These are phyloP conservation scores for Albifimbria verrucaria DNA, from an alignment of 2,329 filamentous ascomycete species.

Conservation along the genomic window DNA sequence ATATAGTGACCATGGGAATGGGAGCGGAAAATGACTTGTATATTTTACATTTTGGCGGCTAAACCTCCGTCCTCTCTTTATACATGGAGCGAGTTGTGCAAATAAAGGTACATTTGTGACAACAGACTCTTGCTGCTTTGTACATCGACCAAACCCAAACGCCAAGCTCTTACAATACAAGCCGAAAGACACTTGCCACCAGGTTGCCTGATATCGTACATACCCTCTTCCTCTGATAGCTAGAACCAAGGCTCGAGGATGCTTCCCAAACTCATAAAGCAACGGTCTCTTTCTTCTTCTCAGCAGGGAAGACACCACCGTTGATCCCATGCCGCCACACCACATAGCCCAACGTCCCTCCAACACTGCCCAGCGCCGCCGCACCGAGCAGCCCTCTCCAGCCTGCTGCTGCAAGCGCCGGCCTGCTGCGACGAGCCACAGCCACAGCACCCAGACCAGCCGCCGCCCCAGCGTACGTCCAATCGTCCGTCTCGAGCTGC, in stretches of 20 bases:
- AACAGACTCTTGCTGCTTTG: neutral
- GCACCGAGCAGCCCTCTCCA: constrained; percentile 41
- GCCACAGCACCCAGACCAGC: constrained; percentile 27
- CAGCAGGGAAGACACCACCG: constrained; percentile 34
- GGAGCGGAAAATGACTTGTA: too few relatives aligned
- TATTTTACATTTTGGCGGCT: too few relatives aligned
- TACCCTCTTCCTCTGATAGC: too few relatives aligned
- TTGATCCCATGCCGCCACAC: constrained; percentile 48
- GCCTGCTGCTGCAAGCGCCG: constrained; percentile 22
- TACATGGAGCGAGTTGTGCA: neutral
- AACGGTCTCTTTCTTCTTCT: constrained; percentile 13
- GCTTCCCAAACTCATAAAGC: neutral
- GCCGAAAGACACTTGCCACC: neutral
- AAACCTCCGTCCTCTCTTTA: too few relatives aligned
- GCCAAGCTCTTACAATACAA: neutral
- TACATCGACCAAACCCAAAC: neutral
- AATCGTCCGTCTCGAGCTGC: constrained; percentile 56
- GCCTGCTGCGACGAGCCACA: constrained; percentile 23
- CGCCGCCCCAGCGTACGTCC: constrained; percentile 42
- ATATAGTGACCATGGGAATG: too few relatives aligned
- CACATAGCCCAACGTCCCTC: constrained; percentile 46
- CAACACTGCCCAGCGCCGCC: constrained; percentile 44
- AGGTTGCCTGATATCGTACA: too few relatives aligned
- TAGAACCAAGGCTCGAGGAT: too few relatives aligned
- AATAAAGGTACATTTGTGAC: neutral